phyloP scores from a whole-genome alignment of 345 rosid species.

The Salix brachista region DNA sequence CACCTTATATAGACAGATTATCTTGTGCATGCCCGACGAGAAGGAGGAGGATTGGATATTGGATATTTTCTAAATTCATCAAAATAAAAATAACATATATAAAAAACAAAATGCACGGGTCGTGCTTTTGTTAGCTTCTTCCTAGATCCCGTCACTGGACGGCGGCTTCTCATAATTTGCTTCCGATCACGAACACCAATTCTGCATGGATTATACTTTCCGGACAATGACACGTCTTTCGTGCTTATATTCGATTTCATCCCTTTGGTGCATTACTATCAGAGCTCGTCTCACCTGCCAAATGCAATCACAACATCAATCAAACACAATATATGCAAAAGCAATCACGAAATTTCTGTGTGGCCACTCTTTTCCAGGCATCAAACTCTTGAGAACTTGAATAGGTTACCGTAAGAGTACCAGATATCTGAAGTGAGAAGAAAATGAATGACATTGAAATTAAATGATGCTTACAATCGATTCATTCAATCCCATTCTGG shows the following conservation, averaged over 20 bases:
- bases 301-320: not conserved
- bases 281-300: conserved; percentile 91
- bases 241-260: conserved; percentile 86
- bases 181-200: not conserved
- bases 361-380: not conserved
- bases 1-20: too few species aligned
- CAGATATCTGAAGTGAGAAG: not conserved
- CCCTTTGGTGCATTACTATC: conserved; percentile 96
- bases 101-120: not conserved
- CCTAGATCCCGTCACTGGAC: not conserved
- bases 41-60: too few species aligned
- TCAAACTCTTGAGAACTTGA: not conserved
- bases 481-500: conserved; percentile 87
- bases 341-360: too few species aligned
- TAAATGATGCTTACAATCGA: conserved; percentile 58
- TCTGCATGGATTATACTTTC: conserved; percentile 28
- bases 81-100: too few species aligned
- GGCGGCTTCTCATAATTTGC: not conserved
- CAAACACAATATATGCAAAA: not conserved
- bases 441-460: not conserved
- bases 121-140: not conserved
- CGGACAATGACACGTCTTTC: conserved; percentile 83
- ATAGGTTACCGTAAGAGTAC: not conserved
- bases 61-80: too few species aligned
- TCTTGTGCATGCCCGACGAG: too few species aligned